Conservation (phyloP, 1,139 yeast genomes). For the Suhomyces terraborum region DNA sequence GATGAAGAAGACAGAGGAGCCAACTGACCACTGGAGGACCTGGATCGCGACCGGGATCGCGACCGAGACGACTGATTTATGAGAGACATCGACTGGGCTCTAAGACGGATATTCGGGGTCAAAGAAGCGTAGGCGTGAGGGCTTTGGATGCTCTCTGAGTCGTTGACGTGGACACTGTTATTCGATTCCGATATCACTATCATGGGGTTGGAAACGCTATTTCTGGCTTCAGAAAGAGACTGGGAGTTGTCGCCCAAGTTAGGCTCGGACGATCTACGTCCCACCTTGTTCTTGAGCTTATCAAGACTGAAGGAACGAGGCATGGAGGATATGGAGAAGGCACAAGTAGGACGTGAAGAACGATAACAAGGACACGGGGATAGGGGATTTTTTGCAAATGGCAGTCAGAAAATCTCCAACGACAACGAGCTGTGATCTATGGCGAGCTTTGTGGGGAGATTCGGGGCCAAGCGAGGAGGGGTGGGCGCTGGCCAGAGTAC, state of each 20-base stretch:
- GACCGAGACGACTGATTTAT: slow-evolving; percentile 17
- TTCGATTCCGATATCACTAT: slow-evolving; percentile 22
- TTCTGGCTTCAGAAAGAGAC: slow-evolving; percentile 18
- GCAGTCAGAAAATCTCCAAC: too few relatives aligned
- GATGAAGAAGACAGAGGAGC: background rate
- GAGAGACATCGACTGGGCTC: slow-evolving; percentile 26
- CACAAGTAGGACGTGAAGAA: too few relatives aligned
- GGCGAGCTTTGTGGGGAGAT: too few relatives aligned
- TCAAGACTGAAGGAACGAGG: slow-evolving; percentile 17
- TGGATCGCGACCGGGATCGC: slow-evolving; percentile 20
- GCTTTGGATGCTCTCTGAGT: background rate
- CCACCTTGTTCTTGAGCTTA: slow-evolving; percentile 19
- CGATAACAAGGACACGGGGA: too few relatives aligned
- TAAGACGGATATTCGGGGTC: slow-evolving; percentile 12
- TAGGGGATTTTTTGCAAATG: too few relatives aligned
- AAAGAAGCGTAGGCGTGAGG: slow-evolving; percentile 2
- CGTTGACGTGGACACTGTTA: slow-evolving; percentile 4
- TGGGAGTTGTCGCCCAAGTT: slow-evolving; percentile 14
- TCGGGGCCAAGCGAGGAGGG: too few relatives aligned
- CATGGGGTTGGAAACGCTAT: slow-evolving; percentile 26
- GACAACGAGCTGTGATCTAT: too few relatives aligned
- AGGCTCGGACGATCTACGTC: slow-evolving; percentile 19
- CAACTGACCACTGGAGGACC: slow-evolving; percentile 6
- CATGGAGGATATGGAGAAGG: slow-evolving; percentile 5
- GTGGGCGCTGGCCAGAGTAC: too few relatives aligned